Evolutionary conservation across 768 basidiomycete genomes (phyloP), one percentile per base, ranked within the genome.

Genomic region (Plicaturopsis crispa): DNA sequence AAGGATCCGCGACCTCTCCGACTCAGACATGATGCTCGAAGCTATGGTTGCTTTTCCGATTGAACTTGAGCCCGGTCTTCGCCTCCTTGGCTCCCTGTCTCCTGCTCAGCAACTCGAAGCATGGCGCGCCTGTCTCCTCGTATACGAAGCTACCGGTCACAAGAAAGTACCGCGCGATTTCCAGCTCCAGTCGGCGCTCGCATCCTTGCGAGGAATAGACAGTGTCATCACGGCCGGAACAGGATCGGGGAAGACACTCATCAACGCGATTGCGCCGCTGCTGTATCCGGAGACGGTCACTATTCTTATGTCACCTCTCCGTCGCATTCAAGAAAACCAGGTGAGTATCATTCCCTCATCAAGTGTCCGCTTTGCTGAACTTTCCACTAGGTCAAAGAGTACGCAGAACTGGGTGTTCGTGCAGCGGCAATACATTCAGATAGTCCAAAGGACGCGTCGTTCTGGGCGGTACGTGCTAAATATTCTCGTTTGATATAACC

Each of bases 211-310:
- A n/a, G 52, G 48, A 8, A 35, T 42, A 12, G 52, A 57, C 28
- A 37, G 41, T 4, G 17, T 54, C 5, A 44, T 54, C 3, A 43
- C 48, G 17, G 49, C 50, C 33, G 56, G 50, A 0, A 57, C 52
- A n/a, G 54, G 52, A 5, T 47, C 48, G 28, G 52, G 56, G 7
- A 55, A 57, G 32, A 55, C 53, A 14, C 19, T 55, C 1, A 45
- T 46, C 12, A 53, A 51, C 46, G 41, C 49, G 4, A 11, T 55
- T 10, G 48, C 46, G 2, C 40, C 41, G 18, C 41, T 55, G 6
- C 8, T 50, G 11, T 14, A 28, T 13, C 48, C 41, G 5, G 31
- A 46, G 10, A 33, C 24, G 4, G 35, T 52, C 10, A 31, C 45
- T 12, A 42, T 55, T 10, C 40, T 49, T 6, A 26, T 57, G 2